Base-by-base conservation (phyloP, 495 filamentous ascomycete genomes). In the Physcia stellaris region DNA sequence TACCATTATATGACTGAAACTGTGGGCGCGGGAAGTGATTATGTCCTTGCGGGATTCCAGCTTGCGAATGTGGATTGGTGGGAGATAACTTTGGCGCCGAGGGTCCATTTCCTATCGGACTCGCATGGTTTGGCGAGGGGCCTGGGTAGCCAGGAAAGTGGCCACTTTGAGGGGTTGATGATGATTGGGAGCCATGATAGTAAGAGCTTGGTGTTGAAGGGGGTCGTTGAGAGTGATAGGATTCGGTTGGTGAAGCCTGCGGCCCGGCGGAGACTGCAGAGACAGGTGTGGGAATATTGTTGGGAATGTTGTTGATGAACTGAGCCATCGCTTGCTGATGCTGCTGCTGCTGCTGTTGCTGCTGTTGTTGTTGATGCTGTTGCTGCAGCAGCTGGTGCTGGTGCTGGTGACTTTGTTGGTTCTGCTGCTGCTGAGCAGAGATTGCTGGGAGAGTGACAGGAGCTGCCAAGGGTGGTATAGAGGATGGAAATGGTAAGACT, bases 91-190 rank as follows among this genome's bases (percentile, higher is more conserved):
- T 59, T 38, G 63, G 58, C 56, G 53, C 10, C 23, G 39, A 43
- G 66, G 61, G 6, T 57, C 66, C 26, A 68, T 74, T 71, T 7
- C 69, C 75, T 34, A 73, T 60, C 3, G 78, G 73, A 26, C 70
- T 75, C 31, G 74, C 66, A 21, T 71, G 73, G 7, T 71, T 60
- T 1, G 80, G 65, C 2, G 71, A 71, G 6, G 70, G 66, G 7
- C 69, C 72, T 11, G 68, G 54, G 51, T 71, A 73, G 38, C 71
- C 42, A 19, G 75, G 61, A 54, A 75, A 75, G 21, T 64, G 56
- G 5, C 55, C 42, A 38, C 77, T 75, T 42, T 83, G 76, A 6
- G 82, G 70, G 17, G 75, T 73, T 12, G 75, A 66, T n/a, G 78
- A 62, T n/a, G 69, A 61, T n/a, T 70, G 66, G 6, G 69, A 67